Conservation (phyloP, 768 basidiomycete genomes). For the Goffeauzyma gilvescens region DNA sequence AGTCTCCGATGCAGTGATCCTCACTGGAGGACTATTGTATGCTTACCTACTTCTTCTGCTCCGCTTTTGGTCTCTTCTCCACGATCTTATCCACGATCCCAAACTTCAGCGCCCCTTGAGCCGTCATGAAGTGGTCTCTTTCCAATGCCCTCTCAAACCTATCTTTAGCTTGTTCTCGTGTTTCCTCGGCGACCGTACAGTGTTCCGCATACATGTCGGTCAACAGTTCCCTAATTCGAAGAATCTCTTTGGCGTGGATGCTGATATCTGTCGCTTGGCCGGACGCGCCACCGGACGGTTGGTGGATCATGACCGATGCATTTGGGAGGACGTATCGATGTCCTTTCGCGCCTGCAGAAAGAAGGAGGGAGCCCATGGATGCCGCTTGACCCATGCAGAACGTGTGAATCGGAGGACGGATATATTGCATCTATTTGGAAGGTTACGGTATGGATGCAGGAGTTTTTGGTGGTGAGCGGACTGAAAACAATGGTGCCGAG, state of each 20-base stretch:
- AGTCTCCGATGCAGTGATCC: too few species aligned
- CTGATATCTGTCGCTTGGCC: constrained; percentile 93
- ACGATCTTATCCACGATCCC: constrained; percentile 86
- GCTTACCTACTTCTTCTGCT: too few species aligned
- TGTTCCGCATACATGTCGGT: constrained; percentile 80
- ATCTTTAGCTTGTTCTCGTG: constrained; percentile 43
- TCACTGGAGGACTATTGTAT: too few species aligned
- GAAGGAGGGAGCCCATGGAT: constrained; percentile 83
- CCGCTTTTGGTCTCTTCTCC: constrained; percentile 37
- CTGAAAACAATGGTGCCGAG: background rate
- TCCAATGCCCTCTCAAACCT: constrained; percentile 81
- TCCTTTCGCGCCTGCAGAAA: constrained; percentile 73
- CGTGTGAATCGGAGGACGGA: constrained; percentile 84
- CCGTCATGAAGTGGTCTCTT: constrained; percentile 94
- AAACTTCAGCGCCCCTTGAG: constrained; percentile 72
- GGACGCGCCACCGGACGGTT: constrained; percentile 87
- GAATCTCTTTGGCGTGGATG: constrained; percentile 91
- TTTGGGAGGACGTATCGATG: constrained; percentile 83
- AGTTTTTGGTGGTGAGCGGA: background rate
- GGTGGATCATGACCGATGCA: constrained; percentile 96
- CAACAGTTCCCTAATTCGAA: constrained; percentile 62
- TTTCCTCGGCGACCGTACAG: constrained; percentile 52
- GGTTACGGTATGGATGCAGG: too few species aligned
- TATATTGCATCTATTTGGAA: constrained; percentile 85
- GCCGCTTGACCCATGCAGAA: constrained; percentile 91